Base-by-base conservation (phyloP, 768 basidiomycete species). In the Lactifluus hygrophoroides region DNA sequence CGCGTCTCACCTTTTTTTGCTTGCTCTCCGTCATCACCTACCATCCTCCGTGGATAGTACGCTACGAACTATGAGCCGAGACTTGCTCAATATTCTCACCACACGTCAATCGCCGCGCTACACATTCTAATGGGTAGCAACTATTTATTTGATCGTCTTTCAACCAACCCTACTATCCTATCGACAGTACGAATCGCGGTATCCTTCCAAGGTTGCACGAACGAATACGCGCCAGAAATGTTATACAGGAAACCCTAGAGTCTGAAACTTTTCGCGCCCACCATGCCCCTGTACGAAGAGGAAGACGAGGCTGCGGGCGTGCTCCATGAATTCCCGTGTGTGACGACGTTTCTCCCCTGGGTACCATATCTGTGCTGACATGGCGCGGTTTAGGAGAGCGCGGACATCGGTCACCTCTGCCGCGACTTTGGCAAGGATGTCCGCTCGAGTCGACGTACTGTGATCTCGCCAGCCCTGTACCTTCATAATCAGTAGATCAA, bases 401-500 rank as follows among this genome's bases (percentile, higher is more conserved):
- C 23, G 17, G 28, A 56, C 10, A 25, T 59, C 58, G 28, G 9
- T 9, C 17, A 55, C 16, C 23, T 59, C 58, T n/a, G 6, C 37
- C 4, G 2, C 2, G 10, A 40, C 34, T 48, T 59, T 56, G 30
- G 45, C 53, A 30, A 23, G 45, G 46, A 49, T 55, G 38, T 55
- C 53, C 5, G 14, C 4, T 19, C 46, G 44, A 10, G 13, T 4
- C 11, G 53, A 59, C 8, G 35, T 40, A 5, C n/a, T 25, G n/a
- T 55, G 58, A 21, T 54, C 28, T 11, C 38, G 40, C 53, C 27
- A 55, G 3, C 58, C 58, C n/a, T 55, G 46, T 9, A 48, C 23
- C 47, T 54, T 59, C 47, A 59, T 48, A 5, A 50, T 38, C 7
- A 60, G 19, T 3, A 55, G 58, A 25, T 30, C 38, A 10, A 54